Base-by-base conservation (phyloP, 495 filamentous ascomycete genomes). In the Elasticomyces elasticus region DNA sequence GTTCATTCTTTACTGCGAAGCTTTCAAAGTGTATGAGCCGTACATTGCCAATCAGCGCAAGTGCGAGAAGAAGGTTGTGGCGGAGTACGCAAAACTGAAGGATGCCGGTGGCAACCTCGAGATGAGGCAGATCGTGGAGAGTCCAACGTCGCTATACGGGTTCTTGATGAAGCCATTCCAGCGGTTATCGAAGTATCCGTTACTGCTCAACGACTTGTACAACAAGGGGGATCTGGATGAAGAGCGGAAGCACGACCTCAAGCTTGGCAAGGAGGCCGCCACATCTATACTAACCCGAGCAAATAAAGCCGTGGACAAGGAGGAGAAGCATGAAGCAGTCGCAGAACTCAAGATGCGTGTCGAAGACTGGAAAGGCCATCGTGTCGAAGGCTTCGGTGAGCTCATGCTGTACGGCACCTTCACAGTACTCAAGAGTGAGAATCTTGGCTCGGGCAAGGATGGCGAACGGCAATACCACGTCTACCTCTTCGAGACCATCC, bases 141-240 rank as follows among this genome's bases (percentile, higher is more conserved):
- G 75, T 50, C 74, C 74, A 5, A 72, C 76, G 22, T 74, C 71
- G 15, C 73, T 97, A 10, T 87, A 88, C 61, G 87, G 87, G 3
- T 98, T 97, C 67, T 78, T 97, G 10, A 75, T 97, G 53, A 98
- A 97, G 65, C 92, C 92, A 5, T 95, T 98, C 73, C 92, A 98
- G 69, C 81, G 92, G 50, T 73, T 98, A 49, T 84, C 88, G 41
- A 95, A 95, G 68, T 98, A 97, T 64, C 94, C 94, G 17, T 72
- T 97, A 12, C 77, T 98, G 40, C 76, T 98, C 23, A 83, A 83
- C 87, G 88, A 95, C 67, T 66, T 98, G 40, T 76, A 86, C 50
- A 90, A 94, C 61, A 90, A 90, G 68, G 78, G 79, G 23, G 82
- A 84, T 49, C 66, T 76, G 56, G 77, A 91, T 64, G 76, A 82